phyloP scores from a whole-genome alignment of 148 eudicot genomes.

The Diospyros kaki region DNA sequence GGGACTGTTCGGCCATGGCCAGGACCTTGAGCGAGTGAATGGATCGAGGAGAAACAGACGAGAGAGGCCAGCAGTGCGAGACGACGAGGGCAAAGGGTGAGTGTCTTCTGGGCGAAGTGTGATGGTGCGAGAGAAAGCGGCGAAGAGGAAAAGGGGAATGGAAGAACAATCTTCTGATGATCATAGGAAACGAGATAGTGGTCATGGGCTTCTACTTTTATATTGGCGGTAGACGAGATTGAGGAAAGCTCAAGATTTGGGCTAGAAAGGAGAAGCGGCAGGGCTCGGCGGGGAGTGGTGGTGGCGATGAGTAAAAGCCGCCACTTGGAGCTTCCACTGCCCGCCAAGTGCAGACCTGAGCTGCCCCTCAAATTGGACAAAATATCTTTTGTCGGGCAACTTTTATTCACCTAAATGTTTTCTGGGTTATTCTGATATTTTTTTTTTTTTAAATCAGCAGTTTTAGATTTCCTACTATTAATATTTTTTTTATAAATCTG shows the following conservation, averaged over 20 bases:
- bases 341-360: not conserved
- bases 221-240: not conserved
- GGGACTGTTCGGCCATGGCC: slow-evolving; percentile 56
- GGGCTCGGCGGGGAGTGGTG: not conserved
- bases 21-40: slow-evolving; percentile 28
- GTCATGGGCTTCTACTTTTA: not conserved
- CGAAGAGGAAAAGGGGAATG: slow-evolving; percentile 32
- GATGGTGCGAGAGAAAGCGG: slow-evolving; percentile 8
- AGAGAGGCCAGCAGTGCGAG: slow-evolving; percentile 17
- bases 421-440: no score
- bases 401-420: no score
- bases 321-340: not conserved
- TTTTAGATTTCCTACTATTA: no score
- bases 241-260: not conserved
- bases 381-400: no score
- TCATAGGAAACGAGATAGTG: slow-evolving; percentile 6
- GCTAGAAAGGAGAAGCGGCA: not conserved
- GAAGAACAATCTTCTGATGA: slow-evolving; percentile 18
- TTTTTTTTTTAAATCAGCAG: no score
- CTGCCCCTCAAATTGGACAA: not conserved
- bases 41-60: slow-evolving; percentile 19
- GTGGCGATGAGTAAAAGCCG: not conserved
- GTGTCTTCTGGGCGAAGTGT: not conserved
- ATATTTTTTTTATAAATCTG: no score
- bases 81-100: not conserved